Conservation (phyloP, 495 filamentous ascomycete species). For the Aspergillus funiculosus region DNA sequence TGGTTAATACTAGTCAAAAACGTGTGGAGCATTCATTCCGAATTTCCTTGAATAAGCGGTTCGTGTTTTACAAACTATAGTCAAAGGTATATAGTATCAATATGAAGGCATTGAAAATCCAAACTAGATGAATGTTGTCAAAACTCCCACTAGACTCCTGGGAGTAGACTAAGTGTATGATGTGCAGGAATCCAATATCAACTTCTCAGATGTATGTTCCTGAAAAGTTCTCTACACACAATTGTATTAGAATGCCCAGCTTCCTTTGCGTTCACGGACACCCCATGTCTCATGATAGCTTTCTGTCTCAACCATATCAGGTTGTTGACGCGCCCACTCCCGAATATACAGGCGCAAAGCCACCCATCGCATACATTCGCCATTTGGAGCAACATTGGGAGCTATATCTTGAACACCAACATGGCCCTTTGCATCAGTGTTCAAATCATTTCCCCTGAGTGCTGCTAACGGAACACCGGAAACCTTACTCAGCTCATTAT, state of each 20-base stretch:
- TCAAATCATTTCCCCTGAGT: constrained; percentile 65
- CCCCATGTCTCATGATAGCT: constrained; percentile 60
- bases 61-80: not conserved
- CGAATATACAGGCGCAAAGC: constrained; percentile 74
- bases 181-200: no score
- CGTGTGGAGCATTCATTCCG: not conserved
- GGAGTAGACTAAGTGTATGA: no score
- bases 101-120: no score
- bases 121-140: no score
- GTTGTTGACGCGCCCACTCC: constrained; percentile 81
- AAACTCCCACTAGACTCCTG: no score
- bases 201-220: no score
- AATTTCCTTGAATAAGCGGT: not conserved
- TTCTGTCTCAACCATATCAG: constrained; percentile 51
- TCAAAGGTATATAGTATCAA: no score
- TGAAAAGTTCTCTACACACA: not conserved
- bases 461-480: constrained; percentile 58
- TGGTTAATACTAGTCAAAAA: not conserved
- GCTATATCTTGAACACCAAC: constrained; percentile 51
- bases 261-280: constrained; percentile 65
- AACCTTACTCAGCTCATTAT: constrained; percentile 75
- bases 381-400: constrained; percentile 31
- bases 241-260: constrained; percentile 64
- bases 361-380: constrained; percentile 65
- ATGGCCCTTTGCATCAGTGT: constrained; percentile 59